Base-by-base conservation (phyloP, 169 alveolate species). In the Plasmodium cynomolgi region DNA sequence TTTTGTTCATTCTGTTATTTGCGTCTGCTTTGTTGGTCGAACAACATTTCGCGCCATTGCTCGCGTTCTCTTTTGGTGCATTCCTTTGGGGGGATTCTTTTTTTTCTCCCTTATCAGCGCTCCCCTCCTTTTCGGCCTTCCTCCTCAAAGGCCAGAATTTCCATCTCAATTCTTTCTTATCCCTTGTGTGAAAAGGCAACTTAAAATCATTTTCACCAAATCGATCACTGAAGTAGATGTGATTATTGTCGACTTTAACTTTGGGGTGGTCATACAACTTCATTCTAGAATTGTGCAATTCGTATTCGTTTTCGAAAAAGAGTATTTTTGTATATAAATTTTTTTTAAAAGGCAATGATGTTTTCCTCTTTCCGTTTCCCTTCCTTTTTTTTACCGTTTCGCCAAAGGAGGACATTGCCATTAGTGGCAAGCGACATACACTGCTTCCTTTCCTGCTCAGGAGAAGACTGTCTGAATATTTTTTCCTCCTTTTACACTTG, bases 291-390 rank as follows among this genome's bases (percentile, higher is more conserved):
- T 72, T 90, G 54, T 81, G 34, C 2, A 56, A 74, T 50, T 90
- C 58, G 13, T 33, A n/a, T 41, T 90, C 91, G n/a, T 33, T 90
- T 71, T 90, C 94, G 71, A 90, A 90, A 80, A 90, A 81, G 73
- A 58, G 74, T 20, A 79, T 90, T 90, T 90, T 90, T 68, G 74
- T 90, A 80, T 90, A 90, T 90, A 90, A 58, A 80, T 90, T 79
- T 37, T 80, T 71, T 34, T 79, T 90, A 41, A 44, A 39, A 5
- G 72, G 37, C 13, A 44, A 9, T 41, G 15, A 37, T 5, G 9
- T 41, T 15, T 47, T 79, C 44, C 71, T 41, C 34, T 17, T 62
- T 6, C 50, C 17, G 6, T 75, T 75, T 13, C 47, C 44, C 34
- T 17, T 80, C 26, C 50, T 50, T 75, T 75, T 75, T 3, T 34